Percentiles rank a stretch among this genome's conserved stretches.
These are phyloP conservation scores for Phytophthora sansomeana DNA, from an alignment of 352 stramenopile genomes.

Conservation along the genomic window DNA sequence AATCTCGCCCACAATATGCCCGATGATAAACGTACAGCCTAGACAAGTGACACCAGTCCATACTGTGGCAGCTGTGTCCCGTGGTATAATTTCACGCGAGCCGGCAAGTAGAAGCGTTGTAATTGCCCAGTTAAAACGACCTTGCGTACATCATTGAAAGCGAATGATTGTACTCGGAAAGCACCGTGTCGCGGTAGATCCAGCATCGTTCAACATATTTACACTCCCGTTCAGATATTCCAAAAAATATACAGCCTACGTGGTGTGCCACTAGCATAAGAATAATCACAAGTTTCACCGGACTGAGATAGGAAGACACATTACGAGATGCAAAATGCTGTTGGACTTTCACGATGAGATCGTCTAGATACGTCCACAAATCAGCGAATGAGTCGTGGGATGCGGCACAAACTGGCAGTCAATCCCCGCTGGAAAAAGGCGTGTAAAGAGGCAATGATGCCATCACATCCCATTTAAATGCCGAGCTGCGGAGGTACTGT, in stretches of 20 bases:
- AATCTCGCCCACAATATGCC: conserved; percentile 77
- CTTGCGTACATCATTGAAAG: conserved; percentile 59
- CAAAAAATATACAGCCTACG: conserved; percentile 73
- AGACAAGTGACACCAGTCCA: conserved; percentile 70
- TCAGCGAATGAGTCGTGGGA: conserved; percentile 70
- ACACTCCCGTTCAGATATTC: conserved; percentile 72
- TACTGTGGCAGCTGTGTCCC: conserved; percentile 48
- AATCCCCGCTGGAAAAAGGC: conserved; percentile 27
- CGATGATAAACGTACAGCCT: conserved; percentile 77
- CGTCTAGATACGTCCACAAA: conserved; percentile 65
- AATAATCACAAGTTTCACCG: conserved; percentile 74
- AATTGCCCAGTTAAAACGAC: conserved; percentile 79
- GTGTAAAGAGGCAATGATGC: conserved; percentile 67
- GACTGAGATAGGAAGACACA: conserved; percentile 73
- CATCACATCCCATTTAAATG: conserved; percentile 59
- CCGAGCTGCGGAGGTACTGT: conserved; percentile 48
- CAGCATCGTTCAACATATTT: conserved; percentile 51
- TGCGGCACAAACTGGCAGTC: conserved; percentile 51
- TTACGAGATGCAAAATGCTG: conserved; percentile 71
- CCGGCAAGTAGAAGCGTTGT: conserved; percentile 71
- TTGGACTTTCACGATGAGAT: conserved; percentile 72
- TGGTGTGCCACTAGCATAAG: conserved; percentile 70
- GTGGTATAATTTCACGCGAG: conserved; percentile 62
- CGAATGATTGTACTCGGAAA: conserved; percentile 65
- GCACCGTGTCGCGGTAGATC: conserved; percentile 66